Base-by-base conservation (phyloP, 2,329 filamentous ascomycete genomes). In the Exophiala alcalophila region DNA sequence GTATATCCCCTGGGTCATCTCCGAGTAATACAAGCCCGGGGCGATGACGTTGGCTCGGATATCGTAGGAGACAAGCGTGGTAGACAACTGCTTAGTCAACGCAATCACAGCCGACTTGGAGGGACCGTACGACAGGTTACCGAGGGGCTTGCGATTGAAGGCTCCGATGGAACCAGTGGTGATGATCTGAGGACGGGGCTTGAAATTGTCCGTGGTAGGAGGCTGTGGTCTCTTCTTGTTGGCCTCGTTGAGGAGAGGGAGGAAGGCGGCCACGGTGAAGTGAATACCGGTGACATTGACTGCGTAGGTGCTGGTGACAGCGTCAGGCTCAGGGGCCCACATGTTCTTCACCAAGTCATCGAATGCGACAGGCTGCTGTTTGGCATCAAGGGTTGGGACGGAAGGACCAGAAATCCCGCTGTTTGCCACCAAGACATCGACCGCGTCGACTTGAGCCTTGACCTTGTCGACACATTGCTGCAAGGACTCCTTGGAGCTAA, bases 11-110 rank as follows among this genome's bases (percentile, higher is more conserved):
- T 67, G 70, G 1, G 80, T 71, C 72, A 84, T 76, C 39, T 84
- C 80, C 25, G 70, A 80, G 11, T 74, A 73, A 59, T 77, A 84
- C 43, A 80, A 36, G 1, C 74, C 74, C 3, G 74, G 72, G 6
- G 71, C 66, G 31, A 77, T 64, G 1, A 69, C 63, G 56, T 77
- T 77, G 5, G 65, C 65, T 1, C 74, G 64, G 26, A 77, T 75
- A 15, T 62, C 57, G 21, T 67, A 64, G 14, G 54, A 37, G 51
- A 63, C 15, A 50, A 68, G 49, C 60, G 49, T 50, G 2, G 72
- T 75, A 0, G 70, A 59, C 14, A 77, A 59, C 57, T 67, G 64
- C 57, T 77, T 77, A 14, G 71, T 65, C 40, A 77, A 50, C 49
- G 74, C 69, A 1, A 65, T 73, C 3, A 65, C 61, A 0, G 64